Conservation (phyloP, 345 rosid genomes). For the Sapria himalayana region DNA sequence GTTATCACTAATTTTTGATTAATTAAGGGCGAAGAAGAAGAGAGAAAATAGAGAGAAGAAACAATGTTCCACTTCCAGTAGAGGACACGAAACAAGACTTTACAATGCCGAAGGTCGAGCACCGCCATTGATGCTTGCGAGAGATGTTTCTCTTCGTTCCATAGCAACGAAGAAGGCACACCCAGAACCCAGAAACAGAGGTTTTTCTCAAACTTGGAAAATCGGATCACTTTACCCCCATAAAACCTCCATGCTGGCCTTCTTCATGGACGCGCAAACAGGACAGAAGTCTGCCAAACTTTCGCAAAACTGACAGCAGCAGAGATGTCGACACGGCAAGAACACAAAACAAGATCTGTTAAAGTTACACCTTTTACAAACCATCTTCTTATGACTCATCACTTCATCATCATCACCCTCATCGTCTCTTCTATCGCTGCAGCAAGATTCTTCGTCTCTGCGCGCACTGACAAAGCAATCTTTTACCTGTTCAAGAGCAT, state of each 20-base stretch:
- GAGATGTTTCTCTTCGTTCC: too few species aligned
- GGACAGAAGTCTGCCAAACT: constrained; percentile 28
- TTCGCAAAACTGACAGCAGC: constrained; percentile 38
- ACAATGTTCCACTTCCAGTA: too few species aligned
- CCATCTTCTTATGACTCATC: neutral
- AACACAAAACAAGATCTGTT: constrained; percentile 24
- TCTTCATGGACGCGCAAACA: constrained; percentile 30
- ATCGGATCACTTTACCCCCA: too few species aligned
- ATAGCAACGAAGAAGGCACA: too few species aligned
- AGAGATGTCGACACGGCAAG: constrained; percentile 45
- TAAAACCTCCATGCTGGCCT: constrained; percentile 32
- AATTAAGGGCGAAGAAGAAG: too few species aligned
- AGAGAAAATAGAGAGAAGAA: too few species aligned
- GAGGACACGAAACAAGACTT: too few species aligned
- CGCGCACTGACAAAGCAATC: neutral
- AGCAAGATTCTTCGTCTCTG: constrained; percentile 9
- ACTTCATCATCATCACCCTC: neutral
- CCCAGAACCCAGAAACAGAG: too few species aligned
- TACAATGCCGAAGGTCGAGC: too few species aligned
- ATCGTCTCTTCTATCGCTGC: constrained; percentile 3
- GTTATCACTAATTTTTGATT: too few species aligned
- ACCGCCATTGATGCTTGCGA: too few species aligned
- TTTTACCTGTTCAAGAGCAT: constrained; percentile 16
- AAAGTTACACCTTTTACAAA: constrained; percentile 12
- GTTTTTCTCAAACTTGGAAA: too few species aligned